Percentiles rank a stretch among this genome's conserved stretches.
Conservation (phyloP, 805 yeast genomes). For the Pichia sporocuriosa region DNA sequence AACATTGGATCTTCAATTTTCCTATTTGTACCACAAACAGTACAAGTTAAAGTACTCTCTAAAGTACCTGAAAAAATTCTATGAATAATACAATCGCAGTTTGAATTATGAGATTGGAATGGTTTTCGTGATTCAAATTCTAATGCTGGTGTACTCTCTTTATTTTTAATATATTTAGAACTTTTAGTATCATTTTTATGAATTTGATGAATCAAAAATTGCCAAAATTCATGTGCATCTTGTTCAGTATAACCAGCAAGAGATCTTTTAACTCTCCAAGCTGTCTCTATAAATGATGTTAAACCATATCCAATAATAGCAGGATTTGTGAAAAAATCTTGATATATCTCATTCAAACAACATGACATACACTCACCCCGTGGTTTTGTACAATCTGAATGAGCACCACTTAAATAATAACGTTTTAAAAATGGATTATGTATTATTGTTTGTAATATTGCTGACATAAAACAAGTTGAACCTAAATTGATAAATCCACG, state of each 20-base stretch:
- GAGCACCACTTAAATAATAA: conserved; percentile 70
- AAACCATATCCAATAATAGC: conserved; percentile 71
- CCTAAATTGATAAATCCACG: conserved; percentile 92
- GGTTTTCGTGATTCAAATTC: conserved; percentile 5
- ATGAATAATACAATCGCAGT: conserved; percentile 78
- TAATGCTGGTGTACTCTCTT: conserved; percentile 20
- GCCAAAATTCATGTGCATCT: conserved; percentile 98
- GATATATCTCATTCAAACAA: conserved; percentile 71
- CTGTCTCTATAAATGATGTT: conserved; percentile 69
- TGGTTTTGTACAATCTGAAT: conserved; percentile 45
- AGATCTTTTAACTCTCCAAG: conserved; percentile 79
- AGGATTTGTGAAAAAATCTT: conserved; percentile 62
- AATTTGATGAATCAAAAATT: conserved; percentile 77
- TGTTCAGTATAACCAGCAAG: conserved; percentile 96
- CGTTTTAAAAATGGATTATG: conserved; percentile 86
- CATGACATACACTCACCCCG: conserved; percentile 67
- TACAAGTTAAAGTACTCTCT: conserved; percentile 72
- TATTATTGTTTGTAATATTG: conserved; percentile 78
- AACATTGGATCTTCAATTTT: conserved; percentile 79
- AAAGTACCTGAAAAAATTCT: conserved; percentile 76
- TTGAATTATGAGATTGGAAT: conserved; percentile 2
- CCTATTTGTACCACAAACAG: conserved; percentile 57
- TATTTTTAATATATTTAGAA: conserved; percentile 16
- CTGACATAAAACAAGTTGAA: conserved; percentile 94
- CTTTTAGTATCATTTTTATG: conserved; percentile 43